These are phyloP conservation scores for Arachnomyces sp. DNA, from an alignment of 2,329 filamentous ascomycete species.

Conservation along the genomic window DNA sequence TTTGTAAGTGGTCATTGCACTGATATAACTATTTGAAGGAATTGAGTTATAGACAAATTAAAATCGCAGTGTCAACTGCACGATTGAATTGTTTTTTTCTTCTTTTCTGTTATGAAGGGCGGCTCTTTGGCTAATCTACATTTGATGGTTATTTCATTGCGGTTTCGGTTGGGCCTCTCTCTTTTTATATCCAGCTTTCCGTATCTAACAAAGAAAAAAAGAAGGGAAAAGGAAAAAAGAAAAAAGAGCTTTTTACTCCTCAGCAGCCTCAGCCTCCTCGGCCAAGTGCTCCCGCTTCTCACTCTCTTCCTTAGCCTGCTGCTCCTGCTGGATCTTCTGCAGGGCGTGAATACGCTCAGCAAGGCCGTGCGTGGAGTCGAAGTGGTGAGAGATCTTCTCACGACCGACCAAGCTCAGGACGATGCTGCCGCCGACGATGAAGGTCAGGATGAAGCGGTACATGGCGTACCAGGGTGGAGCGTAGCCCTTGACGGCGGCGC, in stretches of 20 bases:
- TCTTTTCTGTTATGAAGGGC: constrained; percentile 29
- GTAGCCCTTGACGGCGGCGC: constrained; percentile 67
- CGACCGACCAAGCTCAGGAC: constrained; percentile 74
- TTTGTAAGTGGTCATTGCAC: too few species aligned
- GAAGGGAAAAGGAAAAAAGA: constrained; percentile 4
- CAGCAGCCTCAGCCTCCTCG: constrained; percentile 22
- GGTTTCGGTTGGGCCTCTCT: too few species aligned
- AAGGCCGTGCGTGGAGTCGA: constrained; percentile 30
- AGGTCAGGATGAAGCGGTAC: constrained; percentile 88
- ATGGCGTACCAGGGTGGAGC: constrained; percentile 77
- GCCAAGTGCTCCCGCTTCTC: constrained; percentile 28
- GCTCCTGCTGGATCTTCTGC: constrained; percentile 40
- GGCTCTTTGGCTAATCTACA: constrained; percentile 5
- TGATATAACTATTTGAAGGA: too few species aligned
- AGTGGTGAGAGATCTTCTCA: constrained; percentile 57
- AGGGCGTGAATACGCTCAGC: constrained; percentile 48
- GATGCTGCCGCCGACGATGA: constrained; percentile 76
- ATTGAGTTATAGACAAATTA: too few species aligned
- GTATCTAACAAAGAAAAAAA: constrained; percentile 11
- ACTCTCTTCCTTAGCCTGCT: constrained; percentile 32
- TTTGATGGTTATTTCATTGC: constrained; percentile 16
- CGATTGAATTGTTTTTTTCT: constrained; percentile 2
- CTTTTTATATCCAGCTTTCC: too few species aligned
- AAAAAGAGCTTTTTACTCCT: constrained; percentile 23
- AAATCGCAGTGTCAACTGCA: too few species aligned